Percentiles rank a stretch among this genome's conserved stretches.
These are phyloP conservation scores for Botryobasidium botryosum DNA, from an alignment of 768 basidiomycete species.

Conservation along the genomic window DNA sequence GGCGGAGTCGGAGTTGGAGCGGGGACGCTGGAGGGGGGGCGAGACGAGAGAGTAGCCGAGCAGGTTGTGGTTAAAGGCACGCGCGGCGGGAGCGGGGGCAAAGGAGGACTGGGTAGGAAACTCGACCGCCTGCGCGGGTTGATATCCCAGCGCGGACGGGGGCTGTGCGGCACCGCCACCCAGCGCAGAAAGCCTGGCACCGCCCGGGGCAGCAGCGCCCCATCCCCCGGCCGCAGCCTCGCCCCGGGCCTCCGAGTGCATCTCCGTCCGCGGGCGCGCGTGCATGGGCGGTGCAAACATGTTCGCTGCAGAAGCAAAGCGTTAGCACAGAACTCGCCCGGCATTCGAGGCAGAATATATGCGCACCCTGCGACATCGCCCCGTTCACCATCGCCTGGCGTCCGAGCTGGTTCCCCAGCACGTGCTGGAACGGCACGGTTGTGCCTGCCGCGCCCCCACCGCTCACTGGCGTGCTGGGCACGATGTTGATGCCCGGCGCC, in stretches of 20 bases:
- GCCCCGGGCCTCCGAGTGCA: too few relatives aligned
- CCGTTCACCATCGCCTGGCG: too few relatives aligned
- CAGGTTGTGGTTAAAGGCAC: not conserved
- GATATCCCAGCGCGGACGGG: not conserved
- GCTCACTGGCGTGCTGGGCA: constrained; percentile 66
- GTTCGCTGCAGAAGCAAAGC: too few relatives aligned
- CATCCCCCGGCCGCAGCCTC: not conserved
- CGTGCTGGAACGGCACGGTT: too few relatives aligned
- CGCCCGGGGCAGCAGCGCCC: not conserved
- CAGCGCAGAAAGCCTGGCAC: constrained; percentile 10
- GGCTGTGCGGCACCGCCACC: not conserved
- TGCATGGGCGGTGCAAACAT: too few relatives aligned
- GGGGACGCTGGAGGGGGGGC: not conserved
- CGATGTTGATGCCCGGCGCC: constrained; percentile 21
- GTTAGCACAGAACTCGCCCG: too few relatives aligned
- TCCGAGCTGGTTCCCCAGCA: too few relatives aligned
- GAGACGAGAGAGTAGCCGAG: not conserved
- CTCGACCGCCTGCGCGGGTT: not conserved
- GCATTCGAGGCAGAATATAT: too few relatives aligned
- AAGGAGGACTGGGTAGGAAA: constrained; percentile 9
- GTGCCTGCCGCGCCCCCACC: constrained; percentile 33
- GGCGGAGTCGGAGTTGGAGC: too few relatives aligned
- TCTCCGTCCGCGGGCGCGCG: too few relatives aligned
- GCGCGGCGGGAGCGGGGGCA: not conserved
- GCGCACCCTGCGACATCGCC: too few relatives aligned